Evolutionary conservation across 768 basidiomycete species (phyloP), one percentile per base, ranked within the genome.

Genomic region (Pleurotus platypus): DNA sequence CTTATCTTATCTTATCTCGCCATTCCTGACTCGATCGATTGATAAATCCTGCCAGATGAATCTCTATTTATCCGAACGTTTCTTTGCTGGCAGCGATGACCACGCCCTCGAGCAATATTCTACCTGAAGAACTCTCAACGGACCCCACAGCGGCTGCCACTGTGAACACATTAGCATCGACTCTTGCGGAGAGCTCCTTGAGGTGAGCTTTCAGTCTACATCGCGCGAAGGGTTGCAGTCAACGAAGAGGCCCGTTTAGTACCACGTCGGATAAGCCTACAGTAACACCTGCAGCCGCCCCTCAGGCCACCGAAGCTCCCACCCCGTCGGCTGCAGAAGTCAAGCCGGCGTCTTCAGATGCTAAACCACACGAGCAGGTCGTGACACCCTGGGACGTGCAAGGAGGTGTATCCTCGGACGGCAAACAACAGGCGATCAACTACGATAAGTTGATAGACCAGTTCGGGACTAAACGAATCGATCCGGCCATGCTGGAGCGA

Each of bases 351-450:
- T 9, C 59, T 35, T 46, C 58, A 22, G 51, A 54, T 11, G 15
- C 61, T 16, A 39, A 40, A 22, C 39, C 66, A 5, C 72, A 78
- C 51, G 79, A 76, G 49, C 95, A 98, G 70, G 79, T 94, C 54
- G 87, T 99, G 46, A 98, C 97, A 0, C 97, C 97, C 13, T 99
- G 97, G 92, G 94, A 98, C 62, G 97, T 98, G 5, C 89, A 96
- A 63, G 97, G 96, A 51, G 87, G 85, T 26, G 88, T 97, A 8
- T 83, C 90, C 4, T 80, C 75, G 18, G 93, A 97, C 64, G 97
- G 97, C 56, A 88, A 90, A 66, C 88, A 97, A 74, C 86, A 86
- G 56, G 94, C 84, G 50, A 98, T 98, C 71, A 92, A 99, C 74
- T 99, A 99, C 65, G 91, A 96, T 74, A 98, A 97, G 77, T 82